A percentile compares a stretch with the other conserved stretches of the same genome.
Conservation (phyloP, 805 yeast species). For the Candida argentea region DNA sequence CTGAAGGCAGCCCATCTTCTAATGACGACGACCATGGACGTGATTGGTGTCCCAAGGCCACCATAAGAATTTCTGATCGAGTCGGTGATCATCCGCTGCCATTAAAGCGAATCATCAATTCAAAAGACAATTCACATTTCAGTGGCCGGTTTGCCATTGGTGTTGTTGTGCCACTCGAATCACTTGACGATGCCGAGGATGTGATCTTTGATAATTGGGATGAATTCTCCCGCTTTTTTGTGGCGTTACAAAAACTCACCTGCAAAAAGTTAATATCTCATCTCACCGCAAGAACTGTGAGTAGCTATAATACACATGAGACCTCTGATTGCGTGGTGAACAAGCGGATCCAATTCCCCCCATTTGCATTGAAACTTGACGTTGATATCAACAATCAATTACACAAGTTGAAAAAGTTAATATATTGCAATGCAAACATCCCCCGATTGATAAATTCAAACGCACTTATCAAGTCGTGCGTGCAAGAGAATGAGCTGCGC, state of each 20-base stretch:
- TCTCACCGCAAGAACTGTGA: slow-evolving; percentile 9
- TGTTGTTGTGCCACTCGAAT: slow-evolving; percentile 36
- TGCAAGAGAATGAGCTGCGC: slow-evolving; percentile 3
- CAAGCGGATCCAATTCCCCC: slow-evolving; percentile 28
- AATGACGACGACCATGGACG: no score
- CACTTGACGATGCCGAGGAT: slow-evolving; percentile 22
- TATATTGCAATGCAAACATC: slow-evolving; percentile 31
- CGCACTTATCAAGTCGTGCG: slow-evolving; percentile 22
- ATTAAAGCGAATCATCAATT: slow-evolving; percentile 1
- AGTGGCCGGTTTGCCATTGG: slow-evolving; percentile 39
- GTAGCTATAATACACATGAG: not conserved
- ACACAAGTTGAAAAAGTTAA: slow-evolving; percentile 24
- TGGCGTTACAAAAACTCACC: slow-evolving; percentile 29
- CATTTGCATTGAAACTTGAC: slow-evolving; percentile 31
- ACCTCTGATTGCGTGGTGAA: slow-evolving; percentile 11
- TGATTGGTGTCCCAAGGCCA: slow-evolving; percentile 36
- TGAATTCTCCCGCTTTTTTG: slow-evolving; percentile 30
- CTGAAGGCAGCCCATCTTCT: not conserved
- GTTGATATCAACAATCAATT: slow-evolving; percentile 29
- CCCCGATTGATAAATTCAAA: slow-evolving; percentile 37
- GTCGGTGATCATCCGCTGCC: slow-evolving; percentile 3
- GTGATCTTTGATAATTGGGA: slow-evolving; percentile 41
- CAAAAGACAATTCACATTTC: slow-evolving; percentile 8
- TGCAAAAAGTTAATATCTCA: slow-evolving; percentile 24
- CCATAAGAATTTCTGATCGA: slow-evolving; percentile 15